Evolutionary conservation across 2,329 filamentous ascomycete species (phyloP), one percentile per base, ranked within the genome.

Genomic region (Ceratocystis colombiana): DNA sequence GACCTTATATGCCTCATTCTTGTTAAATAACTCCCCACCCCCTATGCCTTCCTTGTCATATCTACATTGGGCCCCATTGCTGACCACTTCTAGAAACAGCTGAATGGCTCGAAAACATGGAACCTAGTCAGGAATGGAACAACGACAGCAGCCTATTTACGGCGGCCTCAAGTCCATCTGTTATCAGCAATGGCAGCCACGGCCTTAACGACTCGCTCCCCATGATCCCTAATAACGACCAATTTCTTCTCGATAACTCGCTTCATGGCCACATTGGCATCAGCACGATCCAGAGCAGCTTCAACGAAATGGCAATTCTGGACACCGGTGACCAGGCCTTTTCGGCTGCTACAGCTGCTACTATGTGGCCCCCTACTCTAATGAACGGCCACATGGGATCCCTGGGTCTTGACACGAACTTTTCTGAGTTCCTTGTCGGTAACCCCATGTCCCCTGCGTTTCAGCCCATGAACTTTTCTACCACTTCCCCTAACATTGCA

Each of bases 131-230:
- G 37, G 55, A 64, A 17, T 67, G 63, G 63, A 65, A 61, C 37
- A 46, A 30, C 7, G 59, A 65, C 17, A 48, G 33, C 33, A 62
- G 41, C 41, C 46, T 65, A 17, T 67, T 67, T 33, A 84, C 96
- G 65, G 93, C 96, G 72, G 91, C 89, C 68, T 97, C 94, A 10
- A 97, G 94, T 15, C 94, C 94, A 17, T 97, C 94, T 7, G 91
- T 91, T 61, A 93, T 97, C 75, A 97, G 93, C 78, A 96, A 90
- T 55, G 90, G 89, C 68, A 97, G 92, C 76, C 92, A 95, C 73
- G 93, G 89, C 53, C 45, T 67, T 22, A 46, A 61, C 37, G 66
- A 67, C 17, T 57, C 63, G 46, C 50, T 67, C 6, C 66, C 66
- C 2, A 65, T 67, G 63, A 67, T 67, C 15, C 66, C 66, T 28